A percentile compares a stretch with the other conserved stretches of the same genome.
Evolutionary conservation across 2,329 filamentous ascomycete species (phyloP).

Genomic region (Amauroascus verrucosus): DNA sequence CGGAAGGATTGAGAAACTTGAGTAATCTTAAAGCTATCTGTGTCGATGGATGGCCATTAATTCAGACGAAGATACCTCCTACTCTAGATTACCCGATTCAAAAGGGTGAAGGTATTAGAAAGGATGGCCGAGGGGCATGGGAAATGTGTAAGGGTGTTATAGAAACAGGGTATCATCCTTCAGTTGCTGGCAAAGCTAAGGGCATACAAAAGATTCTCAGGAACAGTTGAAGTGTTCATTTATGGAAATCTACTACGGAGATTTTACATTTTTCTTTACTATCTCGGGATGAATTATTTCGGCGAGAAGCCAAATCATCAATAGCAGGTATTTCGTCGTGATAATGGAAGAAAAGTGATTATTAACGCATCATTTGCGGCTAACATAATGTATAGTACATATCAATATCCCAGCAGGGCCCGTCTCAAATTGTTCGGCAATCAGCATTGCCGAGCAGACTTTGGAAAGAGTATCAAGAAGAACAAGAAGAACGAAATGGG

Average conservation of each 20-base stretch:
- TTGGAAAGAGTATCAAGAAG: background rate
- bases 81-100: constrained; percentile 72
- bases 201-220: constrained; percentile 31
- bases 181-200: constrained; percentile 31
- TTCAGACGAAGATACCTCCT: constrained; percentile 67
- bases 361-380: background rate
- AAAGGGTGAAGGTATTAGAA: constrained; percentile 43
- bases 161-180: constrained; percentile 39
- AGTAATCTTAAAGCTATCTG: constrained; percentile 86
- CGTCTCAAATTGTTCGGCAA: no score
- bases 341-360: background rate
- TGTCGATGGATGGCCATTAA: constrained; percentile 54
- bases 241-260: background rate
- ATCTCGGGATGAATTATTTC: background rate
- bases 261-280: background rate
- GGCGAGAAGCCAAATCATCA: background rate
- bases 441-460: no score
- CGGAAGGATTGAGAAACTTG: constrained; percentile 72
- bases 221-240: constrained; percentile 26
- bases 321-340: background rate
- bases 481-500: constrained; percentile 2
- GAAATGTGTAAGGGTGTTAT: constrained; percentile 39
- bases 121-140: constrained; percentile 55
- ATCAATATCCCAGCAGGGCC: no score
- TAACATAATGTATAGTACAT: background rate